Evolutionary conservation across 257 asterid species (phyloP).

Genomic region (Salvia miltiorrhiza): DNA sequence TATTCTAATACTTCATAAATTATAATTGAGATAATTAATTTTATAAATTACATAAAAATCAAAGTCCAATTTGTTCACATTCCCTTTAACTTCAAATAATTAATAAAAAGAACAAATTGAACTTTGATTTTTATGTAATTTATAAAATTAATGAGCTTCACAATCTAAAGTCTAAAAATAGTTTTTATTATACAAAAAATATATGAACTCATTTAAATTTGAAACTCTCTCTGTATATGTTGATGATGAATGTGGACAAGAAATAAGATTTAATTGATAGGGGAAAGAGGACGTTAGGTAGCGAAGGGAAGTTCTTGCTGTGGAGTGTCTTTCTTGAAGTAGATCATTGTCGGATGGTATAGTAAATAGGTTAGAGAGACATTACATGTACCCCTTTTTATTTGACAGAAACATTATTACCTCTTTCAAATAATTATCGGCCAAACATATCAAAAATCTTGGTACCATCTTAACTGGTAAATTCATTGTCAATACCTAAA

Average conservation of each 20-base stretch:
- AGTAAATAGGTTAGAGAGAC: constrained; percentile 15
- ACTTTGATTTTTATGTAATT: no score
- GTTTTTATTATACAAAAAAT: no score
- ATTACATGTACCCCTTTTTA: constrained; percentile 11
- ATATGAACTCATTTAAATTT: no score
- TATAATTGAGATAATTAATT: no score
- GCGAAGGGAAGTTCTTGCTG: not conserved
- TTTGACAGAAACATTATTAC: constrained; percentile 17
- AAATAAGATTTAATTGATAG: not conserved
- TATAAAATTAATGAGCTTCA: no score
- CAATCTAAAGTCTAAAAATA: no score
- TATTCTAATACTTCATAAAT: no score
- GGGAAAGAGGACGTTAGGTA: constrained; percentile 4
- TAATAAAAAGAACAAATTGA: no score
- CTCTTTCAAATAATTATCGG: constrained; percentile 16
- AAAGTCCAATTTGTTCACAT: no score
- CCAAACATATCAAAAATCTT: constrained; percentile 17
- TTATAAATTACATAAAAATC: no score
- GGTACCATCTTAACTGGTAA: constrained; percentile 19
- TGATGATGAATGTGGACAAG: not conserved
- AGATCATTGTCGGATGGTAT: constrained; percentile 18
- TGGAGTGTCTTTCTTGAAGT: constrained; percentile 9
- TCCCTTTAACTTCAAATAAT: no score
- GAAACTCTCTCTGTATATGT: no score
- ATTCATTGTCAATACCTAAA: constrained; percentile 26